Base-by-base conservation (phyloP, 257 asterid species). In the Linaria vulgaris region DNA sequence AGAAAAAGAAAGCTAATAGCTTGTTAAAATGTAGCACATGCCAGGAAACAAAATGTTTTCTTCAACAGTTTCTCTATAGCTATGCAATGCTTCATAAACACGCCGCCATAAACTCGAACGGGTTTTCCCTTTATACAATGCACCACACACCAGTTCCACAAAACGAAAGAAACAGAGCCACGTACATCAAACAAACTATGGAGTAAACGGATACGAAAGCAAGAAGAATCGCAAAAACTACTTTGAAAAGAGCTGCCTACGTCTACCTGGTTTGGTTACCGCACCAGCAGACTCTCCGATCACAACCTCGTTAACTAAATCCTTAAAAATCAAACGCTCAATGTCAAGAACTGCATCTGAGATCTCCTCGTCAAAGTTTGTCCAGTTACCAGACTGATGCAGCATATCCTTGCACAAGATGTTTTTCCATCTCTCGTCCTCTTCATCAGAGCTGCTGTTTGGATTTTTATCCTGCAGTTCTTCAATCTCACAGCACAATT, bases 271-370 rank as follows among this genome's bases (percentile, higher is more conserved):
- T 48, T 83, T 92, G 25, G 45, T 72, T 61, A 58, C 77, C 80
- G 67, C 62, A 66, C 83, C 82, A 59, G 74, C 39, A 16, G 82
- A 80, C 67, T 83, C 90, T 10, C 97, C 96, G 6, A 75, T 76
- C 72, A 94, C 95, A 59, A 89, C 68, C 76, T 94, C 99, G 25
- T 77, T 71, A 37, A 94, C 87, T 69, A 94, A 80, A 68, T 94
- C 99, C 45, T 87, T 94, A 59, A 87, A 94, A 53, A 94, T 82
- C 75, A 77, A 74, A 31, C 97, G 88, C 53, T 94, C 99, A 15
- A 94, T 69, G 61, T 87, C 88, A 27, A 94, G 90, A 5, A 85
- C 88, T 8, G 87, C 74, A 24, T 84, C 82, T n/a, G 99, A 85
- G 57, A 80, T 66, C 53, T 84, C 95, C 22, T 61, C 79, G 21